Evolutionary conservation across 495 filamentous ascomycete species (phyloP), one percentile per base, ranked within the genome.

Genomic region (Aspergillus olivimuriae): DNA sequence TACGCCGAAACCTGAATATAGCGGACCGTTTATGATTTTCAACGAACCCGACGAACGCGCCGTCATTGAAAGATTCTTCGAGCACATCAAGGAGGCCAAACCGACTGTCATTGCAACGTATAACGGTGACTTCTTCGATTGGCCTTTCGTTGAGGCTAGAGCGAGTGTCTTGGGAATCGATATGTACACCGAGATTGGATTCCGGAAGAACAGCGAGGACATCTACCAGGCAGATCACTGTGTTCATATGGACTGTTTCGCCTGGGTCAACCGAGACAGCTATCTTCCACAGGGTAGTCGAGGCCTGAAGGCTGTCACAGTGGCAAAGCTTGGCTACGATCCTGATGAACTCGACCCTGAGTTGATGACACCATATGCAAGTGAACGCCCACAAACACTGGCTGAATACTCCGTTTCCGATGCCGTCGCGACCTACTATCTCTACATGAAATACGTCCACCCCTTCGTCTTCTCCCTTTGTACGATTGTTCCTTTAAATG

Each of bases 381-480:
- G 74, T 45, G 94, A 99, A 66, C 74, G 86, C 48, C 92, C 92
- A 1, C 92, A 99, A 58, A 92, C 85, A 0, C 67, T 99, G 33
- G 89, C 92, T 1, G 92, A 99, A 51, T 99, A 99, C 66, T 99
- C 92, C 0, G 92, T 99, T 34, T 99, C 92, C 51, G 92, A 99
- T 78, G 92, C 92, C 21, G 92, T 99, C 15, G 92, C 92, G 2
- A 99, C 92, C 2, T 99, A 97, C 61, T 99, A 99, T 57, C 75
- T 99, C 33, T 99, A 99, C 70, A 99, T 97, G 92, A 99, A 99
- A 86, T 99, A 99, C 64, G 88, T 99, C 16, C 92, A 99, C 58
- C 92, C 92, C 1, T 99, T 99, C 69, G 91, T 99, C 62, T 99
- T 97, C 73, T 95, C 92, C 0, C 72, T 99, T 0, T 97, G 92